Evolutionary conservation across 2,329 filamentous ascomycete genomes (phyloP), one percentile per base, ranked within the genome.

Genomic region (Microdochium trichocladiopsis): DNA sequence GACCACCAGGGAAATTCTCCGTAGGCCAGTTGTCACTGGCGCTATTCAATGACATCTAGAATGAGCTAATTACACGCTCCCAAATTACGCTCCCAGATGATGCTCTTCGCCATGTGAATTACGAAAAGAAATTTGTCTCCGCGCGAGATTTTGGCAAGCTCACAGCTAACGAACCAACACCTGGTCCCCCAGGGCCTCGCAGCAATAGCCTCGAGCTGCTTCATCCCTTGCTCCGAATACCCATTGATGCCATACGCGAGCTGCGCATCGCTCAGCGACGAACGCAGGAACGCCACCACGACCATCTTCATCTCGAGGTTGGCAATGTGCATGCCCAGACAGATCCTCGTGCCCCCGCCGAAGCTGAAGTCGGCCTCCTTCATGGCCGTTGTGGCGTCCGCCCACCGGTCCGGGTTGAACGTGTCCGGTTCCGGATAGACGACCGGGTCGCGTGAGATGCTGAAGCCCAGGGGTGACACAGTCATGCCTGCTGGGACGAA

Each of bases 381-480:
- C 65, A 71, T 71, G n/a, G 60, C 61, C 25, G 23, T 21, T 12
- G 22, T 48, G 9, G 47, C 23, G 47, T 25, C 25, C 10, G 23
- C 47, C 70, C 71, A 74, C 37, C 71, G 59, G 6, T 61, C 58
- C 2, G 67, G 67, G 33, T 67, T 50, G 36, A 52, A 57, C 11
- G 50, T 53, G 8, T 69, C 60, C 0, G 73, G 72, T 1, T 72
- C 60, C 0, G 62, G 57, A 47, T 72, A 77, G 1, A 74, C 60
- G 0, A 52, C 49, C 0, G 63, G 57, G 41, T 74, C 64, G 2
- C 72, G 66, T 56, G 77, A 73, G 31, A 76, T 57, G 9, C 65
- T 72, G 52, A 71, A 76, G 6, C 67, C 60, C 57, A 75, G 72
- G 0, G 72, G 68, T 1, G 62, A 60, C 1, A 76, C 67, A 0